Evolutionary conservation across 768 basidiomycete genomes (phyloP).

Genomic region (Lentinula edodes): DNA sequence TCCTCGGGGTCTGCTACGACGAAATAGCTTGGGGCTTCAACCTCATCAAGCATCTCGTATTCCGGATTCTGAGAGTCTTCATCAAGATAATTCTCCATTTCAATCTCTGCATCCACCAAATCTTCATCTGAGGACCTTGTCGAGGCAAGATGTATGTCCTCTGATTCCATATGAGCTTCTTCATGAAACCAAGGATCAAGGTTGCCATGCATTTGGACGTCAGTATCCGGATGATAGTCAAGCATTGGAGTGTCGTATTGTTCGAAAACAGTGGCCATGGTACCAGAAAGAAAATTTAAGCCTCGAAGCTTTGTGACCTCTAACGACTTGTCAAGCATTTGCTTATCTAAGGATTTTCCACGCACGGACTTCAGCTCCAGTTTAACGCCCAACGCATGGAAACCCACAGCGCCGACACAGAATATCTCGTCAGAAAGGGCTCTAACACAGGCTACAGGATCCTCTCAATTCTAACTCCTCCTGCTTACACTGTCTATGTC

Average conservation of each 20-base stretch:
- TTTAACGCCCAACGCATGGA: background rate
- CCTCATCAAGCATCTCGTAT: conserved; percentile 52
- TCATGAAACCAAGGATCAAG: conserved; percentile 48
- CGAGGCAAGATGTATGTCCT: conserved; percentile 31
- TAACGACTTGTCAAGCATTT: background rate
- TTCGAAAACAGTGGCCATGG: conserved; percentile 42
- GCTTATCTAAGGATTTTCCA: background rate
- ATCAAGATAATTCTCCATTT: conserved; percentile 53
- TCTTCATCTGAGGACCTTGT: conserved; percentile 22
- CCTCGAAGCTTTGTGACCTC: background rate
- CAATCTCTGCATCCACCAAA: conserved; percentile 50
- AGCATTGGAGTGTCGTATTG: conserved; percentile 60
- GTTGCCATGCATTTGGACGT: conserved; percentile 54
- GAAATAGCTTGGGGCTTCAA: conserved; percentile 16
- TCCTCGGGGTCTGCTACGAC: conserved; percentile 32
- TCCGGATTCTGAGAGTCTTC: conserved; percentile 37
- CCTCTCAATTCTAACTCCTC: conserved; percentile 57
- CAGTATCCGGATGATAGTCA: conserved; percentile 50
- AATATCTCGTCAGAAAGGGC: conserved; percentile 55
- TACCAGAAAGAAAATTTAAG: conserved; percentile 9
- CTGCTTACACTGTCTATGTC: conserved; percentile 50
- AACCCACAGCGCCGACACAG: conserved; percentile 50
- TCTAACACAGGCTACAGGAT: conserved; percentile 55
- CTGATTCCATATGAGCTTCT: conserved; percentile 53
- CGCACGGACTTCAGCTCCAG: background rate